Conservation (phyloP, 441 rosid species). For the Syzygium syzygioides region DNA sequence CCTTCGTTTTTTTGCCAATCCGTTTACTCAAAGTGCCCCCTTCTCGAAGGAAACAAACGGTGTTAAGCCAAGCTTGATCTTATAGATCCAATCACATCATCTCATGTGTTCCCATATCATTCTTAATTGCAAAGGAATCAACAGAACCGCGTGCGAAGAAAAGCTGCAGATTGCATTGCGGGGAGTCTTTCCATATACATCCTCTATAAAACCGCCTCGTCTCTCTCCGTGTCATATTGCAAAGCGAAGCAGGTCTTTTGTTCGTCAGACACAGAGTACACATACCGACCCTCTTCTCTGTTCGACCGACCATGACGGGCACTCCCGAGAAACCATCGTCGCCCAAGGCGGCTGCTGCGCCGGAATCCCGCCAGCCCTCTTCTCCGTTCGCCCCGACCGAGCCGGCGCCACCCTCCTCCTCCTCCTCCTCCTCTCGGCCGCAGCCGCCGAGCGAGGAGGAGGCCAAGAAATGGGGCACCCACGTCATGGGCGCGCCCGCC, state of each 20-base stretch:
- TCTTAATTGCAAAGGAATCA: not conserved
- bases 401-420: not conserved
- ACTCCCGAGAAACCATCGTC: not conserved
- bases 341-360: not conserved
- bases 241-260: not conserved
- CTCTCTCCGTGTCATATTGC: not conserved
- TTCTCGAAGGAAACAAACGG: not conserved
- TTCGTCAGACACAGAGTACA: too few relatives aligned
- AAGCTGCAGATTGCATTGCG: fast-evolving
- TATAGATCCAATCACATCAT: not conserved
- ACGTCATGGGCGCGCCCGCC: constrained; percentile 76
- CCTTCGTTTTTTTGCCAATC: not conserved
- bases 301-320: not conserved
- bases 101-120: not conserved
- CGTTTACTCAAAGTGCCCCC: not conserved
- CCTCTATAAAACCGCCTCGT: not conserved
- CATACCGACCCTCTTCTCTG: not conserved
- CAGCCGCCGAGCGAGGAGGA: constrained; percentile 32
- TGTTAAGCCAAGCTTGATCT: not conserved
- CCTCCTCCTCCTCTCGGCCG: not conserved
- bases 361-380: not conserved
- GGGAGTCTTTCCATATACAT: fast-evolving
- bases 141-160: not conserved
- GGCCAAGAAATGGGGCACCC: constrained; percentile 71
- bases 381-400: not conserved